Evolutionary conservation across 1,284 basidiomycete genomes (phyloP).

Genomic region (Papiliotrema fonsecae): DNA sequence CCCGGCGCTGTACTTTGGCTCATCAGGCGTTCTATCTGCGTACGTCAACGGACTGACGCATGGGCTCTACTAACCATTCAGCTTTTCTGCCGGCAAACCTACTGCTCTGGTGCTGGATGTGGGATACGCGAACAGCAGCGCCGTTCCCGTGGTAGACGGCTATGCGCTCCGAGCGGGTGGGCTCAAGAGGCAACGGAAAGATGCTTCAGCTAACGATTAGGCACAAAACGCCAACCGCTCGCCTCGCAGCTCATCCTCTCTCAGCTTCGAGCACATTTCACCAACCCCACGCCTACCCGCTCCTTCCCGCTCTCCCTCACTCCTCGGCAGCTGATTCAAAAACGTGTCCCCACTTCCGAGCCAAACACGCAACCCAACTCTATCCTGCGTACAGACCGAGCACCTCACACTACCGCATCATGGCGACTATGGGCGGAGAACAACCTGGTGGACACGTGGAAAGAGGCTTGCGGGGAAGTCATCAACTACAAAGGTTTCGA

Average conservation of each 20-base stretch:
- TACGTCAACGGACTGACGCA: slow-evolving; percentile 50
- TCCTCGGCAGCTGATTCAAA: slow-evolving; percentile 81
- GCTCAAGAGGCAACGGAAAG: not conserved
- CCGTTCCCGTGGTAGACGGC: slow-evolving; percentile 94
- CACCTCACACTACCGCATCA: slow-evolving; percentile 65
- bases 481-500: slow-evolving; percentile 40
- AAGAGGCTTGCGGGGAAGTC: slow-evolving; percentile 80
- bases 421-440: slow-evolving; percentile 80
- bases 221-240: slow-evolving; percentile 48
- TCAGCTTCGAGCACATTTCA: slow-evolving; percentile 43
- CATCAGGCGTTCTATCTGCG: slow-evolving; percentile 92
- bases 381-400: slow-evolving; percentile 66
- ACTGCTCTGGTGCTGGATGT: slow-evolving; percentile 93
- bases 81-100: slow-evolving; percentile 93
- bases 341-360: slow-evolving; percentile 62
- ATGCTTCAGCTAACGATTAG: slow-evolving; percentile 11
- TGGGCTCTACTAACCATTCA: slow-evolving; percentile 38
- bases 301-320: slow-evolving; percentile 39
- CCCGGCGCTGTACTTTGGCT: slow-evolving; percentile 96
- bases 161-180: slow-evolving; percentile 93
- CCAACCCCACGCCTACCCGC: slow-evolving; percentile 22
- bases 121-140: slow-evolving; percentile 79
- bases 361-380: slow-evolving; percentile 60
- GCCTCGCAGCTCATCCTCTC: slow-evolving; percentile 41
- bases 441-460: slow-evolving; percentile 87